These are phyloP conservation scores for Orbilia javanica DNA, from an alignment of 2,329 filamentous ascomycete species.

Conservation along the genomic window DNA sequence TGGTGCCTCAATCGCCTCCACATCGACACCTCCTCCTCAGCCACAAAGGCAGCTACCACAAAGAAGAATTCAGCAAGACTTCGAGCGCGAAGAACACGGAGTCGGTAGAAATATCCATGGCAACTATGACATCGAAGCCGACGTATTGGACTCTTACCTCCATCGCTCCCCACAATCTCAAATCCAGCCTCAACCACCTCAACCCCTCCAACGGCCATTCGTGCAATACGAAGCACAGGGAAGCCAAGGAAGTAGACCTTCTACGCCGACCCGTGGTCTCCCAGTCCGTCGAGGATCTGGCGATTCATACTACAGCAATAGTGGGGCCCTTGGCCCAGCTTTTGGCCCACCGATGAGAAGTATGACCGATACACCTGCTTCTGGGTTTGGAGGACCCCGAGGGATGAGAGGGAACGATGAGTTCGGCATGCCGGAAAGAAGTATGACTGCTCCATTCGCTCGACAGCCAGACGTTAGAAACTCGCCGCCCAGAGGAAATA, in stretches of 20 bases:
- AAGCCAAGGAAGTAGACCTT: constrained; percentile 37
- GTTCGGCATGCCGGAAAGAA: constrained; percentile 25
- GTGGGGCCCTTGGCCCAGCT: constrained; percentile 9
- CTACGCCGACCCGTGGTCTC: constrained; percentile 42
- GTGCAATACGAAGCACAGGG: constrained; percentile 35
- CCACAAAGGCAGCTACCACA: constrained; percentile 11
- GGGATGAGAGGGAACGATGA: constrained; percentile 10
- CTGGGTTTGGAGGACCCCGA: constrained; percentile 7
- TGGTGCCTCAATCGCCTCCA: constrained; percentile 4
- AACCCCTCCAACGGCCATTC: constrained; percentile 44
- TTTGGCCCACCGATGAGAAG: constrained; percentile 28
- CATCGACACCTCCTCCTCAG: constrained; percentile 40
- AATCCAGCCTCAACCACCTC: constrained; percentile 32
- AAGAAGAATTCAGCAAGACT: constrained; percentile 8
- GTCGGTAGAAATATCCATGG: constrained; percentile 52
- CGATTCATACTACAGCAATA: constrained; percentile 36
- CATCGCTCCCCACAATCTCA: constrained; percentile 28
- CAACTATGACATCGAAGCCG: constrained; percentile 56
- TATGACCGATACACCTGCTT: constrained; percentile 40
- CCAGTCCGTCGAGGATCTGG: constrained; percentile 41
- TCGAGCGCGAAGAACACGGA: constrained; percentile 53
- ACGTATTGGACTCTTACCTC: constrained; percentile 52
- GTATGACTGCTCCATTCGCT: constrained; percentile 43
- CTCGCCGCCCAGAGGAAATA: constrained; percentile 43
- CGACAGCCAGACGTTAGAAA: constrained; percentile 29